Evolutionary conservation across 2,329 filamentous ascomycete genomes (phyloP).

Genomic region (Thyridium curvatum): DNA sequence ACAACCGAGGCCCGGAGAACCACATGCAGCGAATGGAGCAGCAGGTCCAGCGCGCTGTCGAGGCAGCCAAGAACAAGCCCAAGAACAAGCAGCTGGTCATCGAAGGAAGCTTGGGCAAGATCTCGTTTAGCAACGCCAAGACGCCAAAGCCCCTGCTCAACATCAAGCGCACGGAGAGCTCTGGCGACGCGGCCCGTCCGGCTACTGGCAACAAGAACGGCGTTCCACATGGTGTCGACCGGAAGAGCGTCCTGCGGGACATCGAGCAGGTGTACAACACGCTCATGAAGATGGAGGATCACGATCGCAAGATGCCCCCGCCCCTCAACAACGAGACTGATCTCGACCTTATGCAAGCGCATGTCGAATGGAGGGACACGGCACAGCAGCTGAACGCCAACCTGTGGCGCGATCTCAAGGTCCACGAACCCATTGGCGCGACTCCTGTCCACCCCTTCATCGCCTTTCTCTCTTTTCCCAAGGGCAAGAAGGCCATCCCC

Average conservation of each 20-base stretch:
- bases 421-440: conserved; percentile 81
- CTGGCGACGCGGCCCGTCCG: conserved; percentile 14
- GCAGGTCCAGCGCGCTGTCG: conserved; percentile 93
- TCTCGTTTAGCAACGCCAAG: conserved; percentile 98
- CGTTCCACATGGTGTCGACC: conserved; percentile 50
- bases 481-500: conserved; percentile 93
- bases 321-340: conserved; percentile 58
- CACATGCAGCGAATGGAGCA: conserved; percentile 99
- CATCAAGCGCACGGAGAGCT: conserved; percentile 78
- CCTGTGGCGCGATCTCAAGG: conserved; percentile 82
- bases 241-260: conserved; percentile 76
- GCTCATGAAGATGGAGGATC: conserved; percentile 90
- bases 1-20: conserved; percentile 82
- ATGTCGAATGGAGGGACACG: conserved; percentile 73
- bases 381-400: conserved; percentile 67
- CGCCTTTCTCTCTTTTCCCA: conserved; percentile 85
- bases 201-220: no score
- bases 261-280: conserved; percentile 85
- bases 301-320: conserved; percentile 72
- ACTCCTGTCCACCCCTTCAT: conserved; percentile 89
- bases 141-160: conserved; percentile 92
- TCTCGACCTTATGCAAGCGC: conserved; percentile 62
- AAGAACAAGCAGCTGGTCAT: conserved; percentile 98
- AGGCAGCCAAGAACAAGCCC: conserved; percentile 93
- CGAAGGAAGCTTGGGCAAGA: conserved; percentile 93